Evolutionary conservation across 108 stramenopile species (phyloP).

Genomic region (Stephanodiscus minutulus): DNA sequence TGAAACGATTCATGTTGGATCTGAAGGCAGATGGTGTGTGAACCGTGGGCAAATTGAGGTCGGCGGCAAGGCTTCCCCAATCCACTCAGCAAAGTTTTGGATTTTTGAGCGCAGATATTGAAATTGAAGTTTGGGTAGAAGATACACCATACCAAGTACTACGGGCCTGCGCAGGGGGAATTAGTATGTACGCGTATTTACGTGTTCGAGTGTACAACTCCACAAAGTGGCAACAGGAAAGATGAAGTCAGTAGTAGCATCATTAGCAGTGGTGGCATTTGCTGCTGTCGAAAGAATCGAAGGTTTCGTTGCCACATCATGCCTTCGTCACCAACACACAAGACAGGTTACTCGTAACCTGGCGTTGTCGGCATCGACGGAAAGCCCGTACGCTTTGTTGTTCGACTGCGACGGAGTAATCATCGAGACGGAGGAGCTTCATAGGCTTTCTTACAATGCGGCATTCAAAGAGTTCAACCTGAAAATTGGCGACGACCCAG

Average conservation of each 20-base stretch:
- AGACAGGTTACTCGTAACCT: not conserved
- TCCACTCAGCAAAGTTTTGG: too few species aligned
- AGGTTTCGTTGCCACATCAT: conserved; percentile 1
- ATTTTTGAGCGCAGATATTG: too few species aligned
- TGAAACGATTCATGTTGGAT: conserved; percentile 27
- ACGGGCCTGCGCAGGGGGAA: too few species aligned
- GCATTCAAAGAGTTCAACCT: conserved; percentile 76
- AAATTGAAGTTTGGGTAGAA: too few species aligned
- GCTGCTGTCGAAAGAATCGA: conserved; percentile 9
- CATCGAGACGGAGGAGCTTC: conserved; percentile 91
- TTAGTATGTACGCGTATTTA: too few species aligned
- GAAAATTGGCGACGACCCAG: conserved; percentile 65
- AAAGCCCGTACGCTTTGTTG: conserved; percentile 59
- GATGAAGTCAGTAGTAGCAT: not conserved
- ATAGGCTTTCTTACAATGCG: conserved; percentile 88
- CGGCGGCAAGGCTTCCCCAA: too few species aligned
- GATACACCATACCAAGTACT: too few species aligned
- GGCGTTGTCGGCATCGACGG: conserved; percentile 13
- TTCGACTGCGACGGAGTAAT: conserved; percentile 96
- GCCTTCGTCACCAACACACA: not conserved
- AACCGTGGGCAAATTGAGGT: not conserved
- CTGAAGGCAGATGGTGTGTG: not conserved
- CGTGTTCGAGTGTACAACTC: too few species aligned
- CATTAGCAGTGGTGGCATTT: not conserved
- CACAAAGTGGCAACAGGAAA: too few species aligned